Conservation (phyloP, 768 basidiomycete species). For the Lactarius sp. region DNA sequence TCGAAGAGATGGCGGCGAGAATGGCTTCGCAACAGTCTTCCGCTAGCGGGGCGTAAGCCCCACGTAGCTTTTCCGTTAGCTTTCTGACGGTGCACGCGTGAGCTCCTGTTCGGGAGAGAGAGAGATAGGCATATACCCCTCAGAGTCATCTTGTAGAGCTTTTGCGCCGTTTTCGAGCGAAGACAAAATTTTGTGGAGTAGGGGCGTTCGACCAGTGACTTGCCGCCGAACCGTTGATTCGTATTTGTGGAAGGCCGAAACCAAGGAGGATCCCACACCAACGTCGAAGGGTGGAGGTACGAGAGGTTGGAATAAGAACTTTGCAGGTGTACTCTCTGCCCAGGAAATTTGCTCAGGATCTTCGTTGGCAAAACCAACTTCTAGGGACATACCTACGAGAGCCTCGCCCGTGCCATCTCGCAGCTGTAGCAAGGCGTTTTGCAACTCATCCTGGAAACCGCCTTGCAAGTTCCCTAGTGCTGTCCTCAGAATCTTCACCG, state of each 20-base stretch:
- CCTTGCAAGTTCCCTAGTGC: constrained; percentile 41
- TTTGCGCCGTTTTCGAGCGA: constrained; percentile 57
- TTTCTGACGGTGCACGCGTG: constrained; percentile 51
- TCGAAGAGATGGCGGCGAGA: constrained; percentile 10
- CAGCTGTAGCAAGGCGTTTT: constrained; percentile 36
- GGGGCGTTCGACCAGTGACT: constrained; percentile 57
- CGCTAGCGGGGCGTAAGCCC: constrained; percentile 21
- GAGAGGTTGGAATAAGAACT: constrained; percentile 53
- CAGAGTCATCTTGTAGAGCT: constrained; percentile 55
- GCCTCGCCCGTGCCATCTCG: constrained; percentile 28
- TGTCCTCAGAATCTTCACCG: constrained; percentile 54
- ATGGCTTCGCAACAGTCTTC: constrained; percentile 15
- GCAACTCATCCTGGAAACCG: constrained; percentile 44
- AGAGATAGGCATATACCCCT: constrained; percentile 1
- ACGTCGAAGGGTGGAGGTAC: constrained; percentile 43
- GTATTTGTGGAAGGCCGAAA: constrained; percentile 56
- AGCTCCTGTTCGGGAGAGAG: background rate
- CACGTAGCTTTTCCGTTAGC: constrained; percentile 45
- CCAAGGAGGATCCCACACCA: constrained; percentile 34
- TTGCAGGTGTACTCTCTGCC: constrained; percentile 48
- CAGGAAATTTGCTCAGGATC: constrained; percentile 11
- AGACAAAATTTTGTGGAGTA: constrained; percentile 53
- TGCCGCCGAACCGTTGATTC: constrained; percentile 56
- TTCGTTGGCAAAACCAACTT: background rate
- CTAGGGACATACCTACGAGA: constrained; percentile 31